Conservation (phyloP, 257 asterid genomes). For the Agastache rugosa region DNA sequence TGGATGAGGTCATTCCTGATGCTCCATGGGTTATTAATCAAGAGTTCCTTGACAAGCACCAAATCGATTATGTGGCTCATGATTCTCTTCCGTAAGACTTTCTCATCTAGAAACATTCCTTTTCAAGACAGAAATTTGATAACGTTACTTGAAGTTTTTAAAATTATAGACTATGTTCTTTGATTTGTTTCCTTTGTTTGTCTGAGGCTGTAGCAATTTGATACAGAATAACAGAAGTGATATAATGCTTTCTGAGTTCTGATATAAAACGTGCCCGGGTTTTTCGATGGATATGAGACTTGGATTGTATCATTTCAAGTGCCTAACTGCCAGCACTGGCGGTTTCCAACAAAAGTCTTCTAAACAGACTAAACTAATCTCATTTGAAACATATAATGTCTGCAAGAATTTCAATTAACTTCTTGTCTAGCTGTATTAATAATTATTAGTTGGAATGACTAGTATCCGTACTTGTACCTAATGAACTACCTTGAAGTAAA, state of each 20-base stretch:
- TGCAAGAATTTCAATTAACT: neutral
- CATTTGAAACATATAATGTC: neutral
- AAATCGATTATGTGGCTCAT: conserved; percentile 79
- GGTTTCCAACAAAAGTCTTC: neutral
- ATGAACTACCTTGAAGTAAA: neutral
- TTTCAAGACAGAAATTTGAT: conserved; percentile 20
- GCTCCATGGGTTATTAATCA: conserved; percentile 85
- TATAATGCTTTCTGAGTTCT: conserved; percentile 8
- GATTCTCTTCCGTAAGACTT: conserved; percentile 85
- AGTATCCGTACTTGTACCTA: neutral
- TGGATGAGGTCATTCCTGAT: conserved; percentile 89
- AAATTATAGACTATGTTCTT: conserved; percentile 14
- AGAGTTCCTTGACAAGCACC: conserved; percentile 78
- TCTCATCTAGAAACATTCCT: conserved; percentile 24
- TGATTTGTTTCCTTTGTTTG: neutral
- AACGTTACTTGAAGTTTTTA: neutral
- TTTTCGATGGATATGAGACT: neutral
- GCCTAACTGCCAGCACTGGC: neutral
- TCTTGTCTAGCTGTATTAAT: neutral
- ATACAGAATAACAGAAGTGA: conserved; percentile 23
- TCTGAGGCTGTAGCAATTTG: neutral
- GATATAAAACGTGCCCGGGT: neutral
- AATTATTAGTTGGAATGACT: neutral
- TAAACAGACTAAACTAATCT: no score
- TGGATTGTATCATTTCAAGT: conserved; percentile 1